Evolutionary conservation across 192 early-diverging fungal genomes (phyloP).

Genomic region (Rhizophagus sp.): DNA sequence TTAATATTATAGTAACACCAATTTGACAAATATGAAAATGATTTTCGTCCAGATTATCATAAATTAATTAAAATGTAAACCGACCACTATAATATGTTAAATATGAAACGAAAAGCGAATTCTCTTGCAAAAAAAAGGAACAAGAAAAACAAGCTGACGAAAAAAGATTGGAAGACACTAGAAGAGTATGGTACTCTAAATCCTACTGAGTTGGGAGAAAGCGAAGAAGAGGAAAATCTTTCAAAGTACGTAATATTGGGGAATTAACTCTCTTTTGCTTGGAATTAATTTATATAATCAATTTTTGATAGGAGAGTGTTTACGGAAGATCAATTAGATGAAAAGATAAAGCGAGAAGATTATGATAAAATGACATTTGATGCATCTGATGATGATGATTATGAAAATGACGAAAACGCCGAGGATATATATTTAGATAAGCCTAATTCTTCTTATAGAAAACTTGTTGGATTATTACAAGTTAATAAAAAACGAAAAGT

Average conservation of each 20-base stretch:
- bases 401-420: not conserved
- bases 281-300: too few species aligned
- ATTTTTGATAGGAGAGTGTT: not conserved
- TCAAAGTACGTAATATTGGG: not conserved
- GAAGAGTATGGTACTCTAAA: not conserved
- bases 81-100: not conserved
- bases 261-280: too few species aligned
- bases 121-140: not conserved
- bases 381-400: not conserved
- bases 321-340: not conserved
- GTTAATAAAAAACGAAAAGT: not conserved
- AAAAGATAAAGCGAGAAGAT: not conserved
- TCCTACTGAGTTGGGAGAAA: not conserved
- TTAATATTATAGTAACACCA: too few species aligned
- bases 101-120: not conserved
- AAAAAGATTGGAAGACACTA: not conserved
- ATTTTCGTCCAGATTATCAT: too few species aligned
- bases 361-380: not conserved
- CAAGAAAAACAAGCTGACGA: not conserved
- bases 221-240: not conserved
- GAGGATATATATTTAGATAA: not conserved
- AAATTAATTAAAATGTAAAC: too few species aligned
- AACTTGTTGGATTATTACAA: conserved; percentile 12
- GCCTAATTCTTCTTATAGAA: not conserved
- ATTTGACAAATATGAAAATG: too few species aligned